These are phyloP conservation scores for Claviceps cyperi DNA, from an alignment of 2,329 filamentous ascomycete species.

Conservation along the genomic window DNA sequence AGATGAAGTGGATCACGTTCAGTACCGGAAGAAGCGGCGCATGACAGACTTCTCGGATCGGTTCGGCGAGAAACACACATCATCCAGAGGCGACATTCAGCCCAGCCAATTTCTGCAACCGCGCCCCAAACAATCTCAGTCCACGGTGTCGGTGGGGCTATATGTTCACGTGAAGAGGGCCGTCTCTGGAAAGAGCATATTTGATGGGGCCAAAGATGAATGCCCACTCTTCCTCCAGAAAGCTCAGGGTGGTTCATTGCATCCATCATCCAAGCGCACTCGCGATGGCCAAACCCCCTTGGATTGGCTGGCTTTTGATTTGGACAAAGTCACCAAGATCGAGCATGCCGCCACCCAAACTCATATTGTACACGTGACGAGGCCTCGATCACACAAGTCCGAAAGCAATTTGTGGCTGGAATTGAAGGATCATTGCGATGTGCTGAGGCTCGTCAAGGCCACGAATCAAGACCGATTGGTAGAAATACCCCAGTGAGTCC, in stretches of 20 bases:
- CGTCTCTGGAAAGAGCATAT: slow-evolving; percentile 10
- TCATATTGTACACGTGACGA: slow-evolving; percentile 10
- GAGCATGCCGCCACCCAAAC: slow-evolving; percentile 8
- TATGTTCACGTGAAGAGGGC: slow-evolving; percentile 11
- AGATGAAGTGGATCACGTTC: slow-evolving; percentile 15
- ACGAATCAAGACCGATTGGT: neutral
- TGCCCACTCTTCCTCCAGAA: slow-evolving; percentile 2
- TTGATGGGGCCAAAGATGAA: neutral
- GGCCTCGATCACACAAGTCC: slow-evolving; percentile 7
- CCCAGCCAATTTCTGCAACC: slow-evolving; percentile 10
- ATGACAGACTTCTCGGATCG: slow-evolving; percentile 6
- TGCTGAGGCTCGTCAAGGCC: neutral
- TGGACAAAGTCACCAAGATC: slow-evolving; percentile 1
- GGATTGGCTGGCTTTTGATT: slow-evolving; percentile 6
- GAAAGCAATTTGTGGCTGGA: slow-evolving; percentile 10
- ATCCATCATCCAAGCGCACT: neutral
- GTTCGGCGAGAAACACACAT: neutral
- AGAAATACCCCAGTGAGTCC: neutral
- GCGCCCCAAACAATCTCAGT: neutral
- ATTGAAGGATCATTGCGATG: slow-evolving; percentile 7
- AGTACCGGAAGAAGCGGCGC: slow-evolving; percentile 7
- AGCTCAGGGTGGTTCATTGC: neutral
- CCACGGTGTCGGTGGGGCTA: neutral
- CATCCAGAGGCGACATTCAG: slow-evolving; percentile 15
- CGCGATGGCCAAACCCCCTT: neutral